Conservation (phyloP, 371 early-diverging fungal genomes). For the Gilbertella persicaria region DNA sequence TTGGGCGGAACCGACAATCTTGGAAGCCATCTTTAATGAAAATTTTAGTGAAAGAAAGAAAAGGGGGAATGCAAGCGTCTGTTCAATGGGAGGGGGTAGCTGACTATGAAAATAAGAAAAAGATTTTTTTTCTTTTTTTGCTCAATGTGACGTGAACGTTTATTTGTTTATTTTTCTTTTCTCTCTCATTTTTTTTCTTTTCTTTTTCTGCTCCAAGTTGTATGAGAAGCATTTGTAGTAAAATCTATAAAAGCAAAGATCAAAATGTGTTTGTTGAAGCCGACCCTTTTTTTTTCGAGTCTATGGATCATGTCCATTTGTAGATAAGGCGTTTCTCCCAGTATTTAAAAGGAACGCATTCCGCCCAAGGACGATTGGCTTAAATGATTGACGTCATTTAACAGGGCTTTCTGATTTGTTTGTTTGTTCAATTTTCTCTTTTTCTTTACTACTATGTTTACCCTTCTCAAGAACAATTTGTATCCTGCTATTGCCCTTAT, state of each 20-base stretch:
- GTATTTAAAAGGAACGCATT: too few species aligned
- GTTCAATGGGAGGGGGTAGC: slow-evolving; percentile 5
- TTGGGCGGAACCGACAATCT: slow-evolving; percentile 25
- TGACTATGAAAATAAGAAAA: neutral
- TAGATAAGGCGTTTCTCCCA: too few species aligned
- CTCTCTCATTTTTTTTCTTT: neutral
- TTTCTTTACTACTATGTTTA: slow-evolving; percentile 11
- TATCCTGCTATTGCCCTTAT: slow-evolving; percentile 22
- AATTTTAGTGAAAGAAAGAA: neutral
- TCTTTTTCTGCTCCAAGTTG: too few species aligned
- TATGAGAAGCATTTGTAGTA: too few species aligned
- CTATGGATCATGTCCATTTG: neutral
- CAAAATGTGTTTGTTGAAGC: neutral
- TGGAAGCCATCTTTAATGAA: slow-evolving; percentile 24
- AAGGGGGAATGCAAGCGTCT: slow-evolving; percentile 1
- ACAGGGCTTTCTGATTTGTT: neutral
- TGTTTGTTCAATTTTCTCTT: neutral
- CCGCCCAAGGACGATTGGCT: too few species aligned
- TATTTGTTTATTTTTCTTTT: neutral
- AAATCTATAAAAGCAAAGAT: too few species aligned
- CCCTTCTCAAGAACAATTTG: slow-evolving; percentile 21
- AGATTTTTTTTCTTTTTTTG: neutral
- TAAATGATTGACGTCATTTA: too few species aligned
- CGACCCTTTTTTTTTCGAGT: neutral
- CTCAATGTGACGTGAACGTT: neutral